phyloP scores from a whole-genome alignment of 2,329 filamentous ascomycete species.

The Trichoderma koningii region DNA sequence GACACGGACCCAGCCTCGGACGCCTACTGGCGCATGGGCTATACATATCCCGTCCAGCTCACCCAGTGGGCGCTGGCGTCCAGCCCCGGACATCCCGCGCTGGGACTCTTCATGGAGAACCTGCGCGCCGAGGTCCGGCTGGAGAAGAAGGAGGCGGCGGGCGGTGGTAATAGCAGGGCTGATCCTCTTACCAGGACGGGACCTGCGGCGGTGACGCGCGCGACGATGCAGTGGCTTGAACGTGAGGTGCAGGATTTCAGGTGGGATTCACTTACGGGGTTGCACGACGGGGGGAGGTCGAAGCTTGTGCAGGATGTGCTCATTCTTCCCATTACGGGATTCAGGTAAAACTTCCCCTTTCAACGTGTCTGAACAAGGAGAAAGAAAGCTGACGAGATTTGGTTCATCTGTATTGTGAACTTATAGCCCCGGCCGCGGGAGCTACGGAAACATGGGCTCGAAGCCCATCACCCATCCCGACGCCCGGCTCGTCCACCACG shows the following conservation, averaged over 20 bases:
- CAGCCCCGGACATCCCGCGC: slow-evolving; percentile 31
- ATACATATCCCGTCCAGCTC: slow-evolving; percentile 33
- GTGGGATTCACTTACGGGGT: slow-evolving; percentile 33
- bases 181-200: slow-evolving; percentile 33
- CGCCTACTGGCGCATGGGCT: slow-evolving; percentile 35
- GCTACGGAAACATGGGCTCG: slow-evolving; percentile 34
- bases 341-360: slow-evolving; percentile 29
- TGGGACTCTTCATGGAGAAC: slow-evolving; percentile 32
- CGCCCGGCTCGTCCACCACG: slow-evolving; percentile 32
- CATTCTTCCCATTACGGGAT: slow-evolving; percentile 33
- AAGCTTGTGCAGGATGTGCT: slow-evolving; percentile 32
- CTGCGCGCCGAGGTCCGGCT: slow-evolving; percentile 20
- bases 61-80: slow-evolving; percentile 36
- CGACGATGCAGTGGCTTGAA: slow-evolving; percentile 31
- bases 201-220: slow-evolving; percentile 33
- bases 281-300: slow-evolving; percentile 31
- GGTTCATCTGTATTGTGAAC: neutral
- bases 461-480: slow-evolving; percentile 31
- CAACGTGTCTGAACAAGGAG: too few relatives aligned
- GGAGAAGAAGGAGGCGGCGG: neutral
- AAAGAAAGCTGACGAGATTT: too few relatives aligned
- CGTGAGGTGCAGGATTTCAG: slow-evolving; percentile 28
- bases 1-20: slow-evolving; percentile 32
- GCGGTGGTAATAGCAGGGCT: slow-evolving; percentile 20
- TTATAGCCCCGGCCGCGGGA: slow-evolving; percentile 31